Percentiles rank a stretch among this genome's conserved stretches.
Conservation (phyloP, 352 stramenopile genomes). For the Phytophthora citricola region DNA sequence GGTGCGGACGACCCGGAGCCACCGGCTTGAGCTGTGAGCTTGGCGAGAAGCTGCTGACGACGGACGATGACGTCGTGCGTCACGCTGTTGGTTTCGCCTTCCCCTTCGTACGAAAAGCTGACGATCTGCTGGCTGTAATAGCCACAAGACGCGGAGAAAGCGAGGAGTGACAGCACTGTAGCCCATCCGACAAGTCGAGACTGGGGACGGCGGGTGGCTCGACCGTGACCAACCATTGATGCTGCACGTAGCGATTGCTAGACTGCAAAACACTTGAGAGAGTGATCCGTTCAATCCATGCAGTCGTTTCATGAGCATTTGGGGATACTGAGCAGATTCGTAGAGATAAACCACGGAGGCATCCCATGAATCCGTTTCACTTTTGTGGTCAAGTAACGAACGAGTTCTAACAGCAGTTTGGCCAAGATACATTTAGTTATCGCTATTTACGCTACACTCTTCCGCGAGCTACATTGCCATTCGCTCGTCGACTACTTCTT, state of each 20-base stretch:
- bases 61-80: slow-evolving; percentile 30
- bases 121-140: slow-evolving; percentile 35
- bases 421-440: background rate
- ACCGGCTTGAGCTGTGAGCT: slow-evolving; percentile 19
- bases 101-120: slow-evolving; percentile 17
- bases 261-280: background rate
- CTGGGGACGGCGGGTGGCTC: slow-evolving; percentile 7
- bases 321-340: background rate
- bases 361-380: background rate
- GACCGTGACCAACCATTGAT: slow-evolving; percentile 21
- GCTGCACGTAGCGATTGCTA: background rate
- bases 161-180: slow-evolving; percentile 27
- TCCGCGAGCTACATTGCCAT: background rate
- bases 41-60: slow-evolving; percentile 30
- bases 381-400: background rate
- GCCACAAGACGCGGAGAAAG: slow-evolving; percentile 26
- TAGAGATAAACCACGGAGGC: background rate
- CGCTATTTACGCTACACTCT: background rate
- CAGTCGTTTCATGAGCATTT: slow-evolving; percentile 12
- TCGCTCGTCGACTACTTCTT: background rate
- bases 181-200: slow-evolving; percentile 26
- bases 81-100: slow-evolving; percentile 19
- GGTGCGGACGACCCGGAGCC: slow-evolving; percentile 16
- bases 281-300: background rate
- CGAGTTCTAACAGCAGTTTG: background rate